These are phyloP conservation scores for Fusarium domesticum DNA, from an alignment of 2,329 filamentous ascomycete genomes.

Conservation along the genomic window DNA sequence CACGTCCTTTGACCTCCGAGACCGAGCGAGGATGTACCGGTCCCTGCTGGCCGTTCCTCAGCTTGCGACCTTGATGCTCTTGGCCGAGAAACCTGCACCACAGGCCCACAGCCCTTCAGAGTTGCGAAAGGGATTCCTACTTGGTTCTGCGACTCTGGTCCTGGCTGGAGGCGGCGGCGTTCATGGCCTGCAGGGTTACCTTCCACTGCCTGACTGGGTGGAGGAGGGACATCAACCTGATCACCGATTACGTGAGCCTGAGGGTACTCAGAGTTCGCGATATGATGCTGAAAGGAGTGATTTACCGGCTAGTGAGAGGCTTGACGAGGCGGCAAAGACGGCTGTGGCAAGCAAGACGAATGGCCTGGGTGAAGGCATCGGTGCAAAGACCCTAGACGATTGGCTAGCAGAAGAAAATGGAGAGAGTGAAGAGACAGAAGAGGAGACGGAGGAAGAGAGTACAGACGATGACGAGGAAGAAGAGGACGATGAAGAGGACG, in stretches of 20 bases:
- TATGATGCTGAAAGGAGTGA: slow-evolving; percentile 34
- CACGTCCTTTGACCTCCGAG: slow-evolving; percentile 89
- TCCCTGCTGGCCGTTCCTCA: slow-evolving; percentile 79
- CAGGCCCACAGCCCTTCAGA: slow-evolving; percentile 88
- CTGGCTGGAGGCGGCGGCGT: slow-evolving; percentile 72
- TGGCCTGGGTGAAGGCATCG: slow-evolving; percentile 49
- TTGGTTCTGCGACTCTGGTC: slow-evolving; percentile 84
- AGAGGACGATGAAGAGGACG: slow-evolving; percentile 50
- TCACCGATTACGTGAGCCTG: slow-evolving; percentile 64
- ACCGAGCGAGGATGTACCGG: slow-evolving; percentile 85
- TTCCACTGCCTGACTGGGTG: slow-evolving; percentile 81
- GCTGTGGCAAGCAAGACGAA: slow-evolving; percentile 46
- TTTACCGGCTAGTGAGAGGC: slow-evolving; percentile 58
- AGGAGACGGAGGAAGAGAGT: slow-evolving; percentile 49
- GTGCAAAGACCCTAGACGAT: slow-evolving; percentile 82
- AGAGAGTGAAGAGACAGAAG: slow-evolving; percentile 54
- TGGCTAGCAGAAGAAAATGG: slow-evolving; percentile 77
- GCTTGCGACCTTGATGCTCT: slow-evolving; percentile 82
- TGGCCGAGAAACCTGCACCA: slow-evolving; percentile 91
- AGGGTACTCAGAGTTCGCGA: slow-evolving; percentile 32
- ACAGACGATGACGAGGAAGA: slow-evolving; percentile 49
- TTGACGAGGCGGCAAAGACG: slow-evolving; percentile 55
- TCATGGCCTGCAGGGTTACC: slow-evolving; percentile 75
- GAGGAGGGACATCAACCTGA: slow-evolving; percentile 76
- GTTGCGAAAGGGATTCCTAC: slow-evolving; percentile 68